phyloP scores from a whole-genome alignment of 352 stramenopile species.

The Thalassiosira exigua region DNA sequence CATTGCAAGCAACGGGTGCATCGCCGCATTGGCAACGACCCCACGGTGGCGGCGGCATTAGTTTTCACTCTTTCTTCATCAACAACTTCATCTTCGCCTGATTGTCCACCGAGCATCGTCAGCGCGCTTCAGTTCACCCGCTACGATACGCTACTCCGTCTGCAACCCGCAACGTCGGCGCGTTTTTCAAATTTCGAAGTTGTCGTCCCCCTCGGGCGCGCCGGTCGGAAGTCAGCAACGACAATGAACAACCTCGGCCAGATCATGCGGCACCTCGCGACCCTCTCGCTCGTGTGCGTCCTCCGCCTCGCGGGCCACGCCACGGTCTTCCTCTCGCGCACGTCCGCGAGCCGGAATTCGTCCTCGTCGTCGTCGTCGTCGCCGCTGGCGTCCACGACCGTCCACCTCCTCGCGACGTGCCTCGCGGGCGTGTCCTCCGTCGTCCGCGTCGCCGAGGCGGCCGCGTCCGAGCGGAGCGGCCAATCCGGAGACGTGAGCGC shows the following conservation, averaged over 20 bases:
- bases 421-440: conserved; percentile 2
- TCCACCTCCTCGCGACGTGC: not conserved
- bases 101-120: too few relatives aligned
- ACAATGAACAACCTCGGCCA: conserved; percentile 18
- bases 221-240: conserved; percentile 11
- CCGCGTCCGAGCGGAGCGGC: not conserved
- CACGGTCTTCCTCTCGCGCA: conserved; percentile 10
- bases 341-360: not conserved
- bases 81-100: too few relatives aligned
- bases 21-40: too few relatives aligned
- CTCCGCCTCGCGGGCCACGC: conserved; percentile 1
- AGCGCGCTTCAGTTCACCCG: too few relatives aligned
- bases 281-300: conserved; percentile 14
- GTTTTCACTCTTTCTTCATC: too few relatives aligned
- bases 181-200: too few relatives aligned
- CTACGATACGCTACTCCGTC: too few relatives aligned
- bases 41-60: too few relatives aligned
- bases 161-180: too few relatives aligned
- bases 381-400: not conserved
- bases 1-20: too few relatives aligned
- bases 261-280: conserved; percentile 11
- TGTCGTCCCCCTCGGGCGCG: too few relatives aligned
- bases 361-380: conserved; percentile 5
- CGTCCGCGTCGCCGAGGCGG: not conserved
- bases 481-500: too few relatives aligned